Evolutionary conservation across 1,284 basidiomycete species (phyloP), one percentile per base, ranked within the genome.

Genomic region (Anthracocystis panici-leucophaei): DNA sequence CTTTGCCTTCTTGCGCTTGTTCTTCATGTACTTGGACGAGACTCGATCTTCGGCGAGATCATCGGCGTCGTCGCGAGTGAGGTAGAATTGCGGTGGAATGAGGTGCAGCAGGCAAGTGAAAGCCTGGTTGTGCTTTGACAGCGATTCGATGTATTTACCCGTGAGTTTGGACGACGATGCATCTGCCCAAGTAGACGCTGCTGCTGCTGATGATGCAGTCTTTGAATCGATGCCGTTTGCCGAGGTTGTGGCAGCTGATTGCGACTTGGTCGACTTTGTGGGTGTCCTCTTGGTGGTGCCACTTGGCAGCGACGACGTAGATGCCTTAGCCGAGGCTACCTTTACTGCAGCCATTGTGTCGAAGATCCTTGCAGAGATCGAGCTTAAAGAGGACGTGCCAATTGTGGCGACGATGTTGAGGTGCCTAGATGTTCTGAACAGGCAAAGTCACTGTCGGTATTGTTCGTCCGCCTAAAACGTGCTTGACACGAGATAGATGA

Each of bases 1-100:
- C 61, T 84, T 79, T 50, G 72, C 74, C 77, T 83, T 81, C 56
- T 77, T 80, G 60, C 75, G 74, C 53, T 80, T 83, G 73, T 83
- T 84, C 71, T 84, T 84, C 65, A 79, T 75, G 75, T 75, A 83
- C 56, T 82, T 81, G 46, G 69, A 63, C 5, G 70, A 73, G 16
- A 63, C 53, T 27, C 46, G 23, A 14, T 62, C 74, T 14, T 72
- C 67, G 8, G 77, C 81, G n/a, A 60, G 56, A 10, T 68, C 77
- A 16, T 78, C 73, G 31, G 74, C 65, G 23, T 78, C 69, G 14
- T 71, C 63, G 29, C 57, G 63, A 21, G 63, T 72, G 25, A 84
- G 76, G 65, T 84, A 84, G 59, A 80, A 80, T 25, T 82, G 65
- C 4, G 83, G 74, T 38, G 83, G 83, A 27, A 84, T 83, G 40